Percentiles rank a stretch among this genome's conserved stretches.
phyloP scores from a whole-genome alignment of 208 protist species.

The Crithidia bombi region DNA sequence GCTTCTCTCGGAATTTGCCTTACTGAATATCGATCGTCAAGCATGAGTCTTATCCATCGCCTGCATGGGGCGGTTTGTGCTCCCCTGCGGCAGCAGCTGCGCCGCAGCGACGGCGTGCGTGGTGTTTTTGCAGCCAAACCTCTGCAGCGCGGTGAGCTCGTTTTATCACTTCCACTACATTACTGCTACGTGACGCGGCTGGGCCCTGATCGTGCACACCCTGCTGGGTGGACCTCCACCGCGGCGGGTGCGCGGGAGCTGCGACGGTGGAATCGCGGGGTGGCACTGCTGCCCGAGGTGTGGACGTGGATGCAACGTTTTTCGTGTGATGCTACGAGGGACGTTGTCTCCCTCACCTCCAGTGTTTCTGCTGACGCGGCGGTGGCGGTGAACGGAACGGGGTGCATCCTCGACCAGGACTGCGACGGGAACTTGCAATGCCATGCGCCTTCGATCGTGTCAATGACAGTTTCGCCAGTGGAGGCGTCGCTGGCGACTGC shows the following conservation, averaged over 20 bases:
- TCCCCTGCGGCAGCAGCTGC: conserved; percentile 38
- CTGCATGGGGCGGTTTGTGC: conserved; percentile 33
- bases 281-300: conserved; percentile 65
- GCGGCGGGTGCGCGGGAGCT: conserved; percentile 17
- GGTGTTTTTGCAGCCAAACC: conserved; percentile 47
- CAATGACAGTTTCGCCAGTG: conserved; percentile 68
- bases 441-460: conserved; percentile 30
- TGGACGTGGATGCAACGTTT: conserved; percentile 66
- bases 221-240: background rate
- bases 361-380: conserved; percentile 38
- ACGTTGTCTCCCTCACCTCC: conserved; percentile 44
- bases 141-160: conserved; percentile 43
- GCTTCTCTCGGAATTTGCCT: no score
- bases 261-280: conserved; percentile 61
- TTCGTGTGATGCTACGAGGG: conserved; percentile 36
- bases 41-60: conserved; percentile 28
- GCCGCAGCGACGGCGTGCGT: conserved; percentile 59
- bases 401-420: no score
- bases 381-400: no score
- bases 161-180: conserved; percentile 60
- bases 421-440: background rate
- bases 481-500: conserved; percentile 66
- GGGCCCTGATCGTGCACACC: no score
- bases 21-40: no score
- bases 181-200: conserved; percentile 63